A percentile compares a stretch with the other conserved stretches of the same genome.
Evolutionary conservation across 2,329 filamentous ascomycete genomes (phyloP).

Genomic region (Hypoxylon sp.): DNA sequence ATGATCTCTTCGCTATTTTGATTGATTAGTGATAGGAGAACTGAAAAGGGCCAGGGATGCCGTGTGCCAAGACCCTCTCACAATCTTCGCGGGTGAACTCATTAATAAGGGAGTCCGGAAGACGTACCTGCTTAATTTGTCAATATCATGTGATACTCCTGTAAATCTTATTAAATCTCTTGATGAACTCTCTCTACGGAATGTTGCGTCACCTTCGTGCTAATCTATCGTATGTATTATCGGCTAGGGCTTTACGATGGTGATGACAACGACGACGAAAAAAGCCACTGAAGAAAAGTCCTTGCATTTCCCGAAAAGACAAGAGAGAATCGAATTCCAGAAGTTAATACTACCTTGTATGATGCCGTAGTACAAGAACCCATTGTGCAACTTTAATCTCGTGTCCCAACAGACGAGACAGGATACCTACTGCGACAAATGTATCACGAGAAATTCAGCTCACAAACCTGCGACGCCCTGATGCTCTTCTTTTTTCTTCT

Average conservation of each 20-base stretch:
- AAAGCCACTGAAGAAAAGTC: background rate
- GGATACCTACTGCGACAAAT: constrained; percentile 29
- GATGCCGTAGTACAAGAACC: constrained; percentile 24
- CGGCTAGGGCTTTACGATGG: background rate
- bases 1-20: constrained; percentile 2
- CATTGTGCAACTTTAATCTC: constrained; percentile 30
- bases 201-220: constrained; percentile 26
- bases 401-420: constrained; percentile 38
- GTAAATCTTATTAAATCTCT: constrained; percentile 25
- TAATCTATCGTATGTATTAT: constrained; percentile 2
- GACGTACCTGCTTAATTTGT: constrained; percentile 13
- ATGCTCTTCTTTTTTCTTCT: background rate
- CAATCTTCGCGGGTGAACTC: constrained; percentile 28
- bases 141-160: constrained; percentile 36
- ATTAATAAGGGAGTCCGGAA: constrained; percentile 17
- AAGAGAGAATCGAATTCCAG: background rate
- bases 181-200: constrained; percentile 16
- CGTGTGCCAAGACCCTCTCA: constrained; percentile 26
- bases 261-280: constrained; percentile 18
- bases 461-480: constrained; percentile 18
- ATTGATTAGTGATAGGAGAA: constrained; percentile 22
- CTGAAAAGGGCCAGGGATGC: constrained; percentile 28
- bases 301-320: background rate
- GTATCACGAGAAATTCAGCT: constrained; percentile 31
- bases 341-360: background rate